A percentile compares a stretch with the other conserved stretches of the same genome.
These are phyloP conservation scores for Ettlia oleoabundans DNA, from an alignment of 139 green algal genomes.

Conservation along the genomic window DNA sequence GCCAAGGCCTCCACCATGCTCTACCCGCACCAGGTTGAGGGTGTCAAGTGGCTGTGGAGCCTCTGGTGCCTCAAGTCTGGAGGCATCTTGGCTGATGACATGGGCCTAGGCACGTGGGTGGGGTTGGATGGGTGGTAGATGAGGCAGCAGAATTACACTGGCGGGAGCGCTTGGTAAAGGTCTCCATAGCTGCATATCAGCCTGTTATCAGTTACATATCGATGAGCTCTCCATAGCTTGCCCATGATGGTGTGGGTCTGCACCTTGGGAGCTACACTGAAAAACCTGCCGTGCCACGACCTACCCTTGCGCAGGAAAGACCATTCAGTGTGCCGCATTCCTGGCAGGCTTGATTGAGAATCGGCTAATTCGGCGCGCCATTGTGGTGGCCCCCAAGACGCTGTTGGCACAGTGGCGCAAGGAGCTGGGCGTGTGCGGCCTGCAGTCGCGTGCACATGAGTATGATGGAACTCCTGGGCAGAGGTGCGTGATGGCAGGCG, in stretches of 20 bases:
- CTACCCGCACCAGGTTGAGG: slow-evolving; percentile 79
- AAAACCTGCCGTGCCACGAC: neutral
- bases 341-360: slow-evolving; percentile 71
- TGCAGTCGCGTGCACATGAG: slow-evolving; percentile 46
- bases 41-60: slow-evolving; percentile 85
- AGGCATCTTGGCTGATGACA: slow-evolving; percentile 82
- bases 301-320: slow-evolving; percentile 65
- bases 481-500: slow-evolving; percentile 3
- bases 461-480: slow-evolving; percentile 41
- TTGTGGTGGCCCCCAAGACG: slow-evolving; percentile 88
- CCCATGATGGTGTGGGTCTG: too few relatives aligned
- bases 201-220: too few relatives aligned
- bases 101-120: slow-evolving; percentile 61
- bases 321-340: slow-evolving; percentile 86
- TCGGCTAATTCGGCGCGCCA: slow-evolving; percentile 36
- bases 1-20: slow-evolving; percentile 52
- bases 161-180: too few relatives aligned
- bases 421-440: slow-evolving; percentile 83
- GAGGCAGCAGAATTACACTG: too few relatives aligned
- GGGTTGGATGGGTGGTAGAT: neutral
- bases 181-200: too few relatives aligned
- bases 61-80: slow-evolving; percentile 52
- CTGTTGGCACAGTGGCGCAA: slow-evolving; percentile 87
- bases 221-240: too few relatives aligned
- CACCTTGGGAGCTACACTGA: too few relatives aligned